Percentiles rank a stretch among this genome's conserved stretches.
Evolutionary conservation across 2,329 filamentous ascomycete genomes (phyloP).

Genomic region (Microsporum canis): DNA sequence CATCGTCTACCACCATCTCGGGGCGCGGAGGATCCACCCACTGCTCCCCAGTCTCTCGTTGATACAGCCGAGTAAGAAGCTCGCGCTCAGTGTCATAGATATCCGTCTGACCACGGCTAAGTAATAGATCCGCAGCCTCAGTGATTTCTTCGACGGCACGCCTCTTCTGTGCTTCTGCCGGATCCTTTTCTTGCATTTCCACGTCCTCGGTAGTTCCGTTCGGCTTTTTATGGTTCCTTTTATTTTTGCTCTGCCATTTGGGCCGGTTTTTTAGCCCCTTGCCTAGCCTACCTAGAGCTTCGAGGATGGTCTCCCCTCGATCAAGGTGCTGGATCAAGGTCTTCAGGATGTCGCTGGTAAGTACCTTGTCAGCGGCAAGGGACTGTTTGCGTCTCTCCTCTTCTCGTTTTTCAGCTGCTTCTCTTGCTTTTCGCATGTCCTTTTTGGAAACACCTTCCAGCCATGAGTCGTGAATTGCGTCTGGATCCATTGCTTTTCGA

Average conservation of each 20-base stretch:
- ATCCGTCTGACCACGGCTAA: constrained; percentile 73
- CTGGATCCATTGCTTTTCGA: constrained; percentile 75
- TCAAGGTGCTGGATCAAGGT: constrained; percentile 63
- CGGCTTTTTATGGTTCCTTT: constrained; percentile 37
- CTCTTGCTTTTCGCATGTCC: constrained; percentile 78
- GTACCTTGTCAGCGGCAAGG: constrained; percentile 60
- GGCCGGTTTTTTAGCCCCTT: constrained; percentile 50
- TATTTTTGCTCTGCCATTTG: constrained; percentile 52
- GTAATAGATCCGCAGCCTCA: constrained; percentile 74
- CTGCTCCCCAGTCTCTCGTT: constrained; percentile 71
- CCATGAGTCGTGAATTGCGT: constrained; percentile 86
- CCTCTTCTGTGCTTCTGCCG: constrained; percentile 58
- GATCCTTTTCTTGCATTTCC: constrained; percentile 61
- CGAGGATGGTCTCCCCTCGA: constrained; percentile 71
- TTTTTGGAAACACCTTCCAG: constrained; percentile 86
- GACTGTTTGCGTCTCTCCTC: constrained; percentile 61
- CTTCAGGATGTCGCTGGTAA: constrained; percentile 62
- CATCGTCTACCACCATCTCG: constrained; percentile 15
- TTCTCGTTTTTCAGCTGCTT: constrained; percentile 76
- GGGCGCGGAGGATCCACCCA: constrained; percentile 50
- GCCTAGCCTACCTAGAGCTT: constrained; percentile 72
- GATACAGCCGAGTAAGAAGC: constrained; percentile 68
- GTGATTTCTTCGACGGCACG: constrained; percentile 72
- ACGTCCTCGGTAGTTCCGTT: constrained; percentile 40
- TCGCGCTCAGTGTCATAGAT: constrained; percentile 87